Evolutionary conservation across 306 rosid species (phyloP).

Genomic region (Lathyrus sativus): DNA sequence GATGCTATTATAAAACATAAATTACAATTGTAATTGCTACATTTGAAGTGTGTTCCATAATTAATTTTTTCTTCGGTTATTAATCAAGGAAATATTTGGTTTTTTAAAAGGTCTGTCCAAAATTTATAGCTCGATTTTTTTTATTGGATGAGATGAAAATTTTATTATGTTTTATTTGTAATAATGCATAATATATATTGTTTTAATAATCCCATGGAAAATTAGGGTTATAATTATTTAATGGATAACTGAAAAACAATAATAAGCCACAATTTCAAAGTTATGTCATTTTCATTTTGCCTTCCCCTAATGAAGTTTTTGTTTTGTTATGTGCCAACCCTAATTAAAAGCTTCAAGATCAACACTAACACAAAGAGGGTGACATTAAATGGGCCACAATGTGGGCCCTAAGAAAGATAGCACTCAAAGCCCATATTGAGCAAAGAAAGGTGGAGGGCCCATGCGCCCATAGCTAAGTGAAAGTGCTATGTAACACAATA

Average conservation of each 20-base stretch:
- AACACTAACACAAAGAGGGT: conserved; percentile 17
- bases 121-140: no score
- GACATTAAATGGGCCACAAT: conserved; percentile 44
- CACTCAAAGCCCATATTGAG: conserved; percentile 56
- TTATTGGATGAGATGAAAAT: no score
- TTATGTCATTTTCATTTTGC: conserved; percentile 31
- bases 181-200: no score
- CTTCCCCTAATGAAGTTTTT: conserved; percentile 22
- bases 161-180: no score
- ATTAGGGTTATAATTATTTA: conserved; percentile 5
- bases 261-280: conserved; percentile 29
- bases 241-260: conserved; percentile 22
- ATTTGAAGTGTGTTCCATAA: no score
- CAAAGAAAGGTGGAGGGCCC: conserved; percentile 59
- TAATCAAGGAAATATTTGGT: no score
- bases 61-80: no score
- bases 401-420: conserved; percentile 59
- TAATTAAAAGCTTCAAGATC: conserved; percentile 32
- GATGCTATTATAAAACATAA: no score
- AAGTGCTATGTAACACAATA: conserved; percentile 34
- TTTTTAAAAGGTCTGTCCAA: no score
- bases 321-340: conserved; percentile 7
- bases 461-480: conserved; percentile 54
- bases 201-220: background rate
- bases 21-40: no score